A percentile compares a stretch with the other conserved stretches of the same genome.
Conservation (phyloP, 768 basidiomycete species). For the Leucosporidium yakuticum region DNA sequence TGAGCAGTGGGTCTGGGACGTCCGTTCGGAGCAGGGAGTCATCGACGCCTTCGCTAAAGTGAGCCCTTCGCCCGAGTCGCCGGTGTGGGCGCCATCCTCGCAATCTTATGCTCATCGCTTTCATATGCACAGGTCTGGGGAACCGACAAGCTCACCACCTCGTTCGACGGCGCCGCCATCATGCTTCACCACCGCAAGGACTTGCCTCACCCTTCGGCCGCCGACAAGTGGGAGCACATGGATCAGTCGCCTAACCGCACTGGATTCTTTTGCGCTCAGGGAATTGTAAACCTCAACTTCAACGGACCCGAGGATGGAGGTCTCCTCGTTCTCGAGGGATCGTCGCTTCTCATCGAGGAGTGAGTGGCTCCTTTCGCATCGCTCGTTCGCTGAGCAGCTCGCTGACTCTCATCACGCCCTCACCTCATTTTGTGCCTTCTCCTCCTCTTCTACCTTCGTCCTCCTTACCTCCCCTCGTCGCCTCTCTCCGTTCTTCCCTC, state of each 20-base stretch:
- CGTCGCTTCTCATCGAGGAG: constrained; percentile 40
- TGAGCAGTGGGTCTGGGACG: constrained; percentile 23
- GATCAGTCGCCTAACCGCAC: constrained; percentile 20
- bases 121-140: constrained; percentile 38
- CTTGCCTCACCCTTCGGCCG: neutral
- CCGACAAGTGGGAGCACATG: constrained; percentile 26
- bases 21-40: constrained; percentile 33
- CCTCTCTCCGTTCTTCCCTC: no score
- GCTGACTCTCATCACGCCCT: no score
- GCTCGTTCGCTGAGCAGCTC: constrained; percentile 35
- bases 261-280: constrained; percentile 25
- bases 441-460: no score
- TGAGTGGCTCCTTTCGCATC: constrained; percentile 36
- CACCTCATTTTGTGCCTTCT: no score
- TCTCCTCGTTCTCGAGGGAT: constrained; percentile 44
- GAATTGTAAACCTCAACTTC: constrained; percentile 34
- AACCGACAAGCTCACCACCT: constrained; percentile 39
- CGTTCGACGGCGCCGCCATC: constrained; percentile 28
- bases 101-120: no score
- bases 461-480: no score
- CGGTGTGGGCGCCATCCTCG: no score
- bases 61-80: neutral
- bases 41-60: constrained; percentile 36
- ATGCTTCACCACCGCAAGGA: constrained; percentile 1
- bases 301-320: constrained; percentile 47